Evolutionary conservation across 768 basidiomycete genomes (phyloP).

Genomic region (Calocera cornea): DNA sequence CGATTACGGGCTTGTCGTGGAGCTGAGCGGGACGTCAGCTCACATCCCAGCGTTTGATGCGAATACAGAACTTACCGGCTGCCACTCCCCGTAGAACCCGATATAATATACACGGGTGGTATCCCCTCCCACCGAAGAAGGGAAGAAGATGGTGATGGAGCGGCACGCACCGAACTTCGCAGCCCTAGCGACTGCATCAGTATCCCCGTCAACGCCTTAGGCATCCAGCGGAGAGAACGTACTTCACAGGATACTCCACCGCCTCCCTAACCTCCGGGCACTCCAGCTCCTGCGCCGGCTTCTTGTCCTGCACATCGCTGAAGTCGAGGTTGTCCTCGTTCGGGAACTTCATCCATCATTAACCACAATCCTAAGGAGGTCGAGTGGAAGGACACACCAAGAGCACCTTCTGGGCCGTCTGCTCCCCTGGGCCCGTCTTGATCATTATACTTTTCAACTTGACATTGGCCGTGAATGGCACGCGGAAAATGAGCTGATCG

Average conservation of each 20-base stretch:
- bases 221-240: constrained; percentile 17
- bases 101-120: constrained; percentile 67
- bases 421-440: constrained; percentile 68
- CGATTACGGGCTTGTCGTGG: constrained; percentile 62
- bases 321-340: constrained; percentile 76
- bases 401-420: constrained; percentile 57
- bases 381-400: constrained; percentile 38
- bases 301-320: constrained; percentile 47
- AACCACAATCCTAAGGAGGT: too few species aligned
- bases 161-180: constrained; percentile 77
- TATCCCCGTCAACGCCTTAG: background rate
- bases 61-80: constrained; percentile 38
- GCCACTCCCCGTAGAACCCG: constrained; percentile 73
- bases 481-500: constrained; percentile 62
- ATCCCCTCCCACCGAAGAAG: constrained; percentile 65
- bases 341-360: constrained; percentile 40
- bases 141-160: constrained; percentile 71
- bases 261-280: constrained; percentile 59
- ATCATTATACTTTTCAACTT: constrained; percentile 69
- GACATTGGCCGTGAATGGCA: constrained; percentile 81
- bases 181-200: constrained; percentile 38
- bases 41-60: background rate
- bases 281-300: constrained; percentile 57
- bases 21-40: constrained; percentile 33
- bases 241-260: constrained; percentile 79